Conservation (phyloP, 208 protist species). For the Porcisia hertigi region DNA sequence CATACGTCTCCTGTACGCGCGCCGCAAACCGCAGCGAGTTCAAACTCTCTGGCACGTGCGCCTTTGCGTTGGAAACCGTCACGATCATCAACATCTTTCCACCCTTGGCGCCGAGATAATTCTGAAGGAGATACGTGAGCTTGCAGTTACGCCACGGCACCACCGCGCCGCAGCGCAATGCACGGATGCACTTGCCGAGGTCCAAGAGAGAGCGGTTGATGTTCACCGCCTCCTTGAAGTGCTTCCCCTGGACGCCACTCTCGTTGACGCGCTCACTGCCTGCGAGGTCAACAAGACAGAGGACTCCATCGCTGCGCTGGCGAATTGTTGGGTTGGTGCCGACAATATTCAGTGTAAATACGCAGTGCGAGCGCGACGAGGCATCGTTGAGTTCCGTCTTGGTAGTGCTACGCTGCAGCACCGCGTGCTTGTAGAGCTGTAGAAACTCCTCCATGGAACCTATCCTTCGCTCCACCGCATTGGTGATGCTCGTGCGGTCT, state of each 20-base stretch:
- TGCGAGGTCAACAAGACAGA: conserved; percentile 94
- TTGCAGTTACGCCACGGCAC: conserved; percentile 93
- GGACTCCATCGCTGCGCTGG: conserved; percentile 73
- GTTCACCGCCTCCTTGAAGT: conserved; percentile 91
- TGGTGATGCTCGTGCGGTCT: conserved; percentile 66
- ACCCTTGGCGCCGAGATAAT: conserved; percentile 86
- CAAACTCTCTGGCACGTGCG: conserved; percentile 78
- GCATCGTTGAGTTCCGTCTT: conserved; percentile 88
- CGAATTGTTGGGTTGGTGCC: conserved; percentile 66
- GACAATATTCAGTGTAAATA: conserved; percentile 81
- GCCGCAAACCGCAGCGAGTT: conserved; percentile 94
- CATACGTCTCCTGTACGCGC: conserved; percentile 85
- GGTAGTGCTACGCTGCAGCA: conserved; percentile 72
- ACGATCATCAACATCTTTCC: conserved; percentile 94
- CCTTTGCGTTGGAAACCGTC: conserved; percentile 78
- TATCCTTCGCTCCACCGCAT: conserved; percentile 56
- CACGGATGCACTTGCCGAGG: conserved; percentile 93
- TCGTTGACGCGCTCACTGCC: conserved; percentile 93
- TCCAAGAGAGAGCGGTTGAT: conserved; percentile 93
- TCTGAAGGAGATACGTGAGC: conserved; percentile 92
- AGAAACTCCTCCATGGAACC: conserved; percentile 62
- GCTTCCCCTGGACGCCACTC: conserved; percentile 84
- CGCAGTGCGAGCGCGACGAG: conserved; percentile 92
- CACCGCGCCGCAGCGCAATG: conserved; percentile 65
- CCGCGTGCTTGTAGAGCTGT: conserved; percentile 57